phyloP scores from a whole-genome alignment of 2,329 filamentous ascomycete species.

The Xylaria sp. region DNA sequence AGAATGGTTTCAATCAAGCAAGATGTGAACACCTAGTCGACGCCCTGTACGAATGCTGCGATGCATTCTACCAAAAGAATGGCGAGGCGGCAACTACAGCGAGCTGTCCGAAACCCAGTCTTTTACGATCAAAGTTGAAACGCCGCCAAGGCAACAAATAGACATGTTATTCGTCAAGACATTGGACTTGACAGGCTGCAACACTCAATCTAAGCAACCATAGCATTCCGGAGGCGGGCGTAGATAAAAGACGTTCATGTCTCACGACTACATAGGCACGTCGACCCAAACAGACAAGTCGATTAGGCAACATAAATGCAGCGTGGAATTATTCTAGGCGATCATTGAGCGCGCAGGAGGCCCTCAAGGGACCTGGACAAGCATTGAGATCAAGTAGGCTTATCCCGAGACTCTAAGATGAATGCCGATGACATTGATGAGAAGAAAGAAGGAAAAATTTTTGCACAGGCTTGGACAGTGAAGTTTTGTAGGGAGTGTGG shows the following conservation, averaged over 20 bases:
- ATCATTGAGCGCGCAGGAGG: conserved; percentile 98
- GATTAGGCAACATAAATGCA: conserved; percentile 75
- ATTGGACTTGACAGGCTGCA: not conserved
- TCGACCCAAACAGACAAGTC: conserved; percentile 53
- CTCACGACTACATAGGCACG: conserved; percentile 53
- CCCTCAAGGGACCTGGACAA: conserved; percentile 86
- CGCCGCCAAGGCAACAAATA: conserved; percentile 64
- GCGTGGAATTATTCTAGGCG: conserved; percentile 85
- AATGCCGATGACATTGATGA: conserved; percentile 84
- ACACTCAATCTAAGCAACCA: not conserved
- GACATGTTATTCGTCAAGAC: conserved; percentile 1
- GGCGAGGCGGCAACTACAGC: conserved; percentile 80
- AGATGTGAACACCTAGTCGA: conserved; percentile 83
- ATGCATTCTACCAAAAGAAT: conserved; percentile 82
- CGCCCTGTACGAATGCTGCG: conserved; percentile 92
- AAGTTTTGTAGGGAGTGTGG: conserved; percentile 23
- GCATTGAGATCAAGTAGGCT: conserved; percentile 76
- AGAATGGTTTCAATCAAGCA: conserved; percentile 84
- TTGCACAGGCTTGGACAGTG: conserved; percentile 8
- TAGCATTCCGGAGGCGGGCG: not conserved
- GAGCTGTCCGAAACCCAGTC: conserved; percentile 84
- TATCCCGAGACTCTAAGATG: conserved; percentile 99
- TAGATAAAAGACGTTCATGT: conserved; percentile 44
- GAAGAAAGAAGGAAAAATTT: conserved; percentile 58
- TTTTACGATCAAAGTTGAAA: conserved; percentile 86